phyloP scores from a whole-genome alignment of 768 basidiomycete species.

The Lenzites betulinus region DNA sequence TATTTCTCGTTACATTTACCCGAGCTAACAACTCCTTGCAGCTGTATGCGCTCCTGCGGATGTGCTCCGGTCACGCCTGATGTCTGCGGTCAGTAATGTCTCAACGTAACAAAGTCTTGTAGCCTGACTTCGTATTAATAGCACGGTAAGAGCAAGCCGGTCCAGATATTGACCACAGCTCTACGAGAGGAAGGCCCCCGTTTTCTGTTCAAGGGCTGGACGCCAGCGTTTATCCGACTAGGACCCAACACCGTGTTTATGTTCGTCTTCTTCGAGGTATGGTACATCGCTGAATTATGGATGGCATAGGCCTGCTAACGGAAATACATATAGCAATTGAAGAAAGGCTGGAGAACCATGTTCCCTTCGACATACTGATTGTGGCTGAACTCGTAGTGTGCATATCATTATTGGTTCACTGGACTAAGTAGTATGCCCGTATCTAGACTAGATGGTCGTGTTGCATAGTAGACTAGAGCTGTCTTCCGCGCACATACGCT shows the following conservation, averaged over 20 bases:
- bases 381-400: neutral
- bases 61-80: conserved; percentile 73
- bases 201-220: conserved; percentile 90
- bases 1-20: neutral
- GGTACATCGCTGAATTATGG: conserved; percentile 11
- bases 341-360: conserved; percentile 53
- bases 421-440: conserved; percentile 2
- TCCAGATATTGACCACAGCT: conserved; percentile 58
- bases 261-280: conserved; percentile 84
- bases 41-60: conserved; percentile 81
- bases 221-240: conserved; percentile 81
- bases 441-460: conserved; percentile 18
- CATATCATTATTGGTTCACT: conserved; percentile 18
- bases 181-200: conserved; percentile 71
- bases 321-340: conserved; percentile 62
- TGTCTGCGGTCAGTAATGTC: conserved; percentile 61
- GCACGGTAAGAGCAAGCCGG: conserved; percentile 51
- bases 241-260: conserved; percentile 84
- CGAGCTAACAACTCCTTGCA: conserved; percentile 29
- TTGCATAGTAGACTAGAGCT: conserved; percentile 16
- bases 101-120: neutral
- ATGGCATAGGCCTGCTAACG: neutral
- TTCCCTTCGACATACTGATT: conserved; percentile 22
- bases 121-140: conserved; percentile 30
- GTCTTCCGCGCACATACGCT: neutral